Base-by-base conservation (phyloP, 169 alveolate species). In the Babesia sp. region DNA sequence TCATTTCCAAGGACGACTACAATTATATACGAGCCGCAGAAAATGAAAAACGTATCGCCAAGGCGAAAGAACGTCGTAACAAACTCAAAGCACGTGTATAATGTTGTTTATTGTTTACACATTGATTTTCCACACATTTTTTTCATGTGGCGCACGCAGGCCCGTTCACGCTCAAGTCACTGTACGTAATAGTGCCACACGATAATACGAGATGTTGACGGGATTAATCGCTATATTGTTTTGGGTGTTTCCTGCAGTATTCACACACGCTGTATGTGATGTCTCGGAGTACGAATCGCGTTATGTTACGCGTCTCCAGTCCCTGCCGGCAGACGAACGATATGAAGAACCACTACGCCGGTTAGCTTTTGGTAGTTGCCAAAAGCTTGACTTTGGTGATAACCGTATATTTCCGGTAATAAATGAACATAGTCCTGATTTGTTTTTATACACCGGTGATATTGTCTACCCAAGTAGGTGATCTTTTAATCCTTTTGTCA, bases 1-100 rank as follows among this genome's bases (percentile, higher is more conserved):
- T 86, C 31, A 92, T 93, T 37, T 82, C 95, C 5, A 83, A 79
- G 45, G 92, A 90, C 31, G 95, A 93, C 50, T 90, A 91, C 76
- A 86, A 86, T 54, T 93, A 93, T 66, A 92, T 93, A 57, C 61
- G 90, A 20, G 93, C 91, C 37, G 94, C 90, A 31, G 95, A 90
- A 63, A 90, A 88, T 58, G 95, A 90, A 51, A 87, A 89, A 60
- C 70, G 89, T 57, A 86, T 82, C 51, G 92, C 95, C 29, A 86
- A 84, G 50, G 87, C 82, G 44, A 85, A 63, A 14, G 74, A 55
- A 33, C 72, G 74, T 51, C 41, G 82, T 34, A 54, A 84, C 73
- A 70, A 33, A 67, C 56, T 50, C 67, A 56, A 34, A 64, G 74
- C 74, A 14, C 59, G 51, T 28, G 42, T 42, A 24, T 64, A 64